Conservation (phyloP, 192 early-diverging fungal species). For the Helicostylum pulchrum region DNA sequence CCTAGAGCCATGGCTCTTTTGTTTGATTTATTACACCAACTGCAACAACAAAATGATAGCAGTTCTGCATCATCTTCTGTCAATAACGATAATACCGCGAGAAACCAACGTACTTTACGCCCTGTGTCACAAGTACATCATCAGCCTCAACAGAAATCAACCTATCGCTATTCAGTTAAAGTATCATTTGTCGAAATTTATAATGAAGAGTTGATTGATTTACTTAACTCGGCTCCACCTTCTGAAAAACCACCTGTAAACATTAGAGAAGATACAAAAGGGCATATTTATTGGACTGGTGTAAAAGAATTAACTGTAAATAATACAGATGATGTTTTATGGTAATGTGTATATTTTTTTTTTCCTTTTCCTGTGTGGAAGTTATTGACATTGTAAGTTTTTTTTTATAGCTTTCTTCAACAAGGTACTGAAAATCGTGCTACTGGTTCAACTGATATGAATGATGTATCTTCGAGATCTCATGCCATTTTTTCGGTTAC, state of each 20-base stretch:
- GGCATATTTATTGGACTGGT: conserved; percentile 84
- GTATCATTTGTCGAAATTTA: conserved; percentile 96
- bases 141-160: background rate
- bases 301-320: conserved; percentile 74
- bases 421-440: conserved; percentile 76
- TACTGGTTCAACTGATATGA: conserved; percentile 97
- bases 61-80: conserved; percentile 2
- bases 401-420: conserved; percentile 45
- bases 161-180: conserved; percentile 43
- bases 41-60: conserved; percentile 5
- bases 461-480: conserved; percentile 88
- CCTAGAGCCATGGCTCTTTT: conserved; percentile 68
- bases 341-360: conserved; percentile 35
- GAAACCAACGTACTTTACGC: background rate
- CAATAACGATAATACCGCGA: background rate
- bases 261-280: conserved; percentile 82
- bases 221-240: conserved; percentile 64
- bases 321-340: conserved; percentile 70
- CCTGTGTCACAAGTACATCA: background rate
- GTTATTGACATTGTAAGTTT: background rate
- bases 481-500: conserved; percentile 97
- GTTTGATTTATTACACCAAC: conserved; percentile 42
- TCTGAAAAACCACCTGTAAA: conserved; percentile 60
- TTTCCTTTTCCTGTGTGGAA: background rate
- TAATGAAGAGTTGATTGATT: conserved; percentile 94